phyloP scores from a whole-genome alignment of 257 asterid genomes.

The Buddleja alternifolia region DNA sequence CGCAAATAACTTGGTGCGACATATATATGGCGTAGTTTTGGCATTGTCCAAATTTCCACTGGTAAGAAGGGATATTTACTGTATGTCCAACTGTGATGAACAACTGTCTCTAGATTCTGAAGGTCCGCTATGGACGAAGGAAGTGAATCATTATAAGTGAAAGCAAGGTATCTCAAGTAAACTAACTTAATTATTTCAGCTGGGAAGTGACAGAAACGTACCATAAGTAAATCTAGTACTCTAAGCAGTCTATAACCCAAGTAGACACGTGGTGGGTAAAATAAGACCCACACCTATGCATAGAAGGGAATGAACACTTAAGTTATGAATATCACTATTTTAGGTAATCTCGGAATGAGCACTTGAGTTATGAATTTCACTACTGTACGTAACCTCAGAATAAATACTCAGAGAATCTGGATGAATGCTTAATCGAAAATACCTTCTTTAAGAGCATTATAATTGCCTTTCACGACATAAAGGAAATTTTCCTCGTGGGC shows the following conservation, averaged over 20 bases:
- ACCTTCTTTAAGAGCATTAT: too few species aligned
- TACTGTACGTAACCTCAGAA: not conserved
- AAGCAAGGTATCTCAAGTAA: too few species aligned
- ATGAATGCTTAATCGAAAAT: too few species aligned
- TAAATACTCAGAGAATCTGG: too few species aligned
- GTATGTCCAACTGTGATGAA: not conserved
- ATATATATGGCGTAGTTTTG: conserved; percentile 11
- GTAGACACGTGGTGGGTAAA: not conserved
- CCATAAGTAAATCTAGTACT: not conserved
- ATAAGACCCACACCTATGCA: not conserved
- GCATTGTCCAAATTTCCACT: conserved; percentile 17
- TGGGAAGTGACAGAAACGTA: not conserved
- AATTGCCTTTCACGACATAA: too few species aligned
- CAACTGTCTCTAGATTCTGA: conserved; percentile 10
- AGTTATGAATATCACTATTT: too few species aligned
- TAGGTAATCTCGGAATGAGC: too few species aligned
- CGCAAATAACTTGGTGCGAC: not conserved
- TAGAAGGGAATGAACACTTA: conserved; percentile 10
- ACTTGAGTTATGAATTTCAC: too few species aligned
- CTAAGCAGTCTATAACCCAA: conserved; percentile 17
- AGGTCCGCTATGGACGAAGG: conserved; percentile 15
- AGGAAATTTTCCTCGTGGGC: too few species aligned
- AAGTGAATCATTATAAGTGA: not conserved
- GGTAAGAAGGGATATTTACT: not conserved
- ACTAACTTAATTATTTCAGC: not conserved